Conservation (phyloP, 768 basidiomycete species). For the Naganishia friedmannii region DNA sequence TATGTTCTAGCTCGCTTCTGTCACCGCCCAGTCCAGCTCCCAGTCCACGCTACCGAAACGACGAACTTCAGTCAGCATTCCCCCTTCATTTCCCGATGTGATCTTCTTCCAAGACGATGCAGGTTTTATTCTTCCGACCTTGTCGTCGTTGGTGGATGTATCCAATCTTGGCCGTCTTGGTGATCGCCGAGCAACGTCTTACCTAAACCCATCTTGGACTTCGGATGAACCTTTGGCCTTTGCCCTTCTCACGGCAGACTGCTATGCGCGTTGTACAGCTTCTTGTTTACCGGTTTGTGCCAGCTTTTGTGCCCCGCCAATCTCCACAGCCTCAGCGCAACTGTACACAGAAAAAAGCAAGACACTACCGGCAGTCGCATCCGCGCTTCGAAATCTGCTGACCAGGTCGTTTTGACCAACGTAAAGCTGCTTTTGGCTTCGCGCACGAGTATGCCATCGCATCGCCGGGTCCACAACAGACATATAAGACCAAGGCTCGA, state of each 20-base stretch:
- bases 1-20: slow-evolving; percentile 7
- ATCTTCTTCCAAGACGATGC: neutral
- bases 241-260: neutral
- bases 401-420: neutral
- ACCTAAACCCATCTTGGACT: no score
- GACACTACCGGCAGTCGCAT: no score
- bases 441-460: neutral
- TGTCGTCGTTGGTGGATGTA: neutral
- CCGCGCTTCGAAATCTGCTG: neutral
- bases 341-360: no score
- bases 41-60: neutral
- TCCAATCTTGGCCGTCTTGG: neutral
- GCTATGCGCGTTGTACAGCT: neutral
- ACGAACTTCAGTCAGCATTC: neutral
- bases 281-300: slow-evolving; percentile 6
- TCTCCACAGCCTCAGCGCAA: no score
- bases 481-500: neutral
- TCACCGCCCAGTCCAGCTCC: neutral
- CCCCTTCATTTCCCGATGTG: neutral
- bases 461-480: neutral
- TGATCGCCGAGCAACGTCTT: no score
- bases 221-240: no score
- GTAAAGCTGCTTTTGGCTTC: neutral
- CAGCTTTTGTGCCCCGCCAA: no score
- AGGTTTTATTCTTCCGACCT: neutral